Evolutionary conservation across 2,329 filamentous ascomycete species (phyloP).

Genomic region (Hymenoscyphus scutula): DNA sequence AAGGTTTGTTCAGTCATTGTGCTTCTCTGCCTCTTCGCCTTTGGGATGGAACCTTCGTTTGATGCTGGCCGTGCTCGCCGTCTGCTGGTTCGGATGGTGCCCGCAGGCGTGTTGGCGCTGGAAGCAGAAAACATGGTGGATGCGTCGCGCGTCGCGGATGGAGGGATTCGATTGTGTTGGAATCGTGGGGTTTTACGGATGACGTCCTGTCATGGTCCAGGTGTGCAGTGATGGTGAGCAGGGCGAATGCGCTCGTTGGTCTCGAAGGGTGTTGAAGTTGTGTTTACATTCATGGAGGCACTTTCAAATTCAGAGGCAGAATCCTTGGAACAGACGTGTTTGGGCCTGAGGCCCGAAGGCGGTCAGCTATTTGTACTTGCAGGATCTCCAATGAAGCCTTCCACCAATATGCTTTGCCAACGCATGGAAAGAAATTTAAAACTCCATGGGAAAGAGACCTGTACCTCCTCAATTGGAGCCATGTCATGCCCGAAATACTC

Average conservation of each 20-base stretch:
- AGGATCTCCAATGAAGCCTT: too few relatives aligned
- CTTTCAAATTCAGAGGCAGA: background rate
- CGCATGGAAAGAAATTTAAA: background rate
- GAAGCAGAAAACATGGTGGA: slow-evolving; percentile 58
- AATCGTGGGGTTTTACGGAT: background rate
- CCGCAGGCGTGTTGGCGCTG: slow-evolving; percentile 48
- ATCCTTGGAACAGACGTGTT: background rate
- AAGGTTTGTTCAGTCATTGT: slow-evolving; percentile 57
- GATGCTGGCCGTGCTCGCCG: slow-evolving; percentile 59
- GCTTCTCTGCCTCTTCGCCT: slow-evolving; percentile 61
- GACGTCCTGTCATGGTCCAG: slow-evolving; percentile 12
- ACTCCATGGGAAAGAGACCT: background rate
- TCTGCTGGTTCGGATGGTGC: slow-evolving; percentile 55
- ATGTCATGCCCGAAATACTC: background rate
- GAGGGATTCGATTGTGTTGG: background rate
- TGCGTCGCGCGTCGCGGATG: background rate
- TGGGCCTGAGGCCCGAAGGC: background rate
- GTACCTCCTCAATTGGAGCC: background rate
- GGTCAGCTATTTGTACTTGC: too few relatives aligned
- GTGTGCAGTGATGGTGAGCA: background rate
- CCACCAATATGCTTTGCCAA: background rate
- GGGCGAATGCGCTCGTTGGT: background rate
- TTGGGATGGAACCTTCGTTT: slow-evolving; percentile 54
- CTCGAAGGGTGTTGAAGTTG: background rate
- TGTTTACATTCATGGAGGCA: slow-evolving; percentile 1